Base-by-base conservation (phyloP, 1,139 yeast species). In the Neolecta irregularis region DNA sequence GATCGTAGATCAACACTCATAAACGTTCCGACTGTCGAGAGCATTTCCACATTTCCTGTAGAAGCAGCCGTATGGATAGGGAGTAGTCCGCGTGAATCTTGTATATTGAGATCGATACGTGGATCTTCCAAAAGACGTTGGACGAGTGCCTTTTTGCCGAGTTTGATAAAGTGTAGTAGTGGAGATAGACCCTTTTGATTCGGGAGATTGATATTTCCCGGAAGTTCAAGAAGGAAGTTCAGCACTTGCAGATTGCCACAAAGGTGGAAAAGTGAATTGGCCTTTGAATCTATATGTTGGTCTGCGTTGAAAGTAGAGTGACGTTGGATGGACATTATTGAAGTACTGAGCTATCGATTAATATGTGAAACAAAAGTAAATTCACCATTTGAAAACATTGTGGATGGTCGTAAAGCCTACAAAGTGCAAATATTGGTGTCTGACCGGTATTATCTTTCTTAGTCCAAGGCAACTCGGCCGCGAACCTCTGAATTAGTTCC, bases 381-480 rank as follows among this genome's bases (percentile, higher is more conserved):
- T 19, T 22, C 25, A 32, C 37, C 70, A 2, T 50, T 52, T 9
- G 49, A 43, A 3, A 80, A 54, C 47, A 83, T 53, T 2, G 51
- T 52, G 68, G 57, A 46, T 79, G 88, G 50, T 85, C 95, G 54
- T 85, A 85, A 44, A 88, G 73, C 34, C 94, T 60, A 46, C 81
- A 72, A 4, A 80, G 54, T 5, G 80, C 67, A 53, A 78, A 73
- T 9, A 85, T 56, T 0, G 96, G 93, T 0, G 96, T 80, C 44
- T 79, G 81, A 0, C 74, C 72, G 42, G 68, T 71, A 13, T 48
- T 44, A 48, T 88, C 96, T 36, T 65, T 65, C n/a, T 57, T 50
- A 22, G 61, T 66, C 96, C 95, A 88, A 47, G 76, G 62, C 4
- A 80, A 61, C 32, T 59, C 62, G 4, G 52, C 52, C 0, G 93